These are phyloP conservation scores for Penicillium sp. DNA, from an alignment of 2,329 filamentous ascomycete species.

Conservation along the genomic window DNA sequence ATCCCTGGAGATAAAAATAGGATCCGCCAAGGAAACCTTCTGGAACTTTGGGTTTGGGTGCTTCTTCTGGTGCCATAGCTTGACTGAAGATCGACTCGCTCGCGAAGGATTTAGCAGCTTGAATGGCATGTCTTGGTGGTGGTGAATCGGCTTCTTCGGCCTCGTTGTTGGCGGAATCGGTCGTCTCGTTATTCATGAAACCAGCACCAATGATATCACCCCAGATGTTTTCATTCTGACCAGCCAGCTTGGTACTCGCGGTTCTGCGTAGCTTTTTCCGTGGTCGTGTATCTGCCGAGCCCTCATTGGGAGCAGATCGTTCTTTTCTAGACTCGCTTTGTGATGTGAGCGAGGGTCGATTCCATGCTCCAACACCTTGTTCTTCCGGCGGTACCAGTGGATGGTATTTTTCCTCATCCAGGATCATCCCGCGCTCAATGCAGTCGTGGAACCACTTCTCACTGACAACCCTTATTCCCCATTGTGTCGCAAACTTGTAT, in stretches of 20 bases:
- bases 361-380: constrained; percentile 77
- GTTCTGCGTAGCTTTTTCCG: constrained; percentile 79
- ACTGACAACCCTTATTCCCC: constrained; percentile 77
- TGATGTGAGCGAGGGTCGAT: constrained; percentile 44
- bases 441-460: constrained; percentile 84
- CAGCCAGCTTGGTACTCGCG: constrained; percentile 78
- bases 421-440: constrained; percentile 79
- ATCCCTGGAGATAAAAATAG: constrained; percentile 62
- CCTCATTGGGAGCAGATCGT: constrained; percentile 45
- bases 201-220: constrained; percentile 71
- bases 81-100: constrained; percentile 38
- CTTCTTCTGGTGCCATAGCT: constrained; percentile 17
- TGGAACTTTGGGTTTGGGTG: constrained; percentile 24
- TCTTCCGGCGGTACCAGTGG: constrained; percentile 67
- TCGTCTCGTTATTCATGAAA: constrained; percentile 27
- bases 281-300: constrained; percentile 57
- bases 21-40: constrained; percentile 56
- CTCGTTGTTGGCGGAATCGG: constrained; percentile 28
- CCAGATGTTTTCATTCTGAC: constrained; percentile 84
- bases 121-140: constrained; percentile 26
- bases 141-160: constrained; percentile 15
- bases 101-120: constrained; percentile 39
- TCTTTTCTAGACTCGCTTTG: constrained; percentile 15
- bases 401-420: constrained; percentile 84
- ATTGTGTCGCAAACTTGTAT: constrained; percentile 80